A percentile compares a stretch with the other conserved stretches of the same genome.
These are phyloP conservation scores for Xylaria cubensis DNA, from an alignment of 495 filamentous ascomycete species.

Conservation along the genomic window DNA sequence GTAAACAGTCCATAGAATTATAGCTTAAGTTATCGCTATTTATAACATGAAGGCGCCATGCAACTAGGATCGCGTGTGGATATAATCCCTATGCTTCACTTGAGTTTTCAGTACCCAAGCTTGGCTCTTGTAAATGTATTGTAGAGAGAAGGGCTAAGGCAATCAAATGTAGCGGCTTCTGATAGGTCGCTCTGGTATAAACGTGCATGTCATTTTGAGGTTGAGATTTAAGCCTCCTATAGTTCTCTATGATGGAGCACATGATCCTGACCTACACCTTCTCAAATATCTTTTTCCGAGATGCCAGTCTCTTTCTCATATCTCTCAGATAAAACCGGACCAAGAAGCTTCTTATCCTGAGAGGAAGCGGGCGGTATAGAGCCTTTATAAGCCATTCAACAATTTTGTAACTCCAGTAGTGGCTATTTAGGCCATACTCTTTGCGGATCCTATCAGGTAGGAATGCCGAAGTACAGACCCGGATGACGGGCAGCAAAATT, in stretches of 20 bases:
- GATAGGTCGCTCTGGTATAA: too few species aligned
- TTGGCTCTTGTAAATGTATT: too few species aligned
- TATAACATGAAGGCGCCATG: too few species aligned
- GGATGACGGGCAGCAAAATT: not conserved
- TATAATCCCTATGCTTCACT: too few species aligned
- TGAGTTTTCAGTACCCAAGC: too few species aligned
- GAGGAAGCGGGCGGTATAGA: conserved; percentile 43
- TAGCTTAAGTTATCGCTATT: too few species aligned
- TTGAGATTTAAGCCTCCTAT: too few species aligned
- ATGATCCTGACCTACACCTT: not conserved
- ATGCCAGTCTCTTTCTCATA: conserved; percentile 44
- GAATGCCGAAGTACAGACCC: not conserved
- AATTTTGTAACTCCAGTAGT: conserved; percentile 30
- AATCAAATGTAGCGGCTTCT: too few species aligned
- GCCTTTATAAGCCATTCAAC: conserved; percentile 34
- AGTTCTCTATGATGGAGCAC: not conserved
- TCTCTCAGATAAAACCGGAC: conserved; percentile 50
- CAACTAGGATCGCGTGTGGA: too few species aligned
- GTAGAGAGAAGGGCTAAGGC: too few species aligned
- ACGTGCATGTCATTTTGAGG: too few species aligned
- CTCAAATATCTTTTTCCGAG: not conserved
- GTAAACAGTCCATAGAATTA: too few species aligned
- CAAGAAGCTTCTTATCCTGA: conserved; percentile 42
- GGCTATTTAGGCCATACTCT: not conserved
- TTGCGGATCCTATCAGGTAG: not conserved